These are phyloP conservation scores for Euphorbia celastroides DNA, from an alignment of 441 rosid genomes.

Conservation along the genomic window DNA sequence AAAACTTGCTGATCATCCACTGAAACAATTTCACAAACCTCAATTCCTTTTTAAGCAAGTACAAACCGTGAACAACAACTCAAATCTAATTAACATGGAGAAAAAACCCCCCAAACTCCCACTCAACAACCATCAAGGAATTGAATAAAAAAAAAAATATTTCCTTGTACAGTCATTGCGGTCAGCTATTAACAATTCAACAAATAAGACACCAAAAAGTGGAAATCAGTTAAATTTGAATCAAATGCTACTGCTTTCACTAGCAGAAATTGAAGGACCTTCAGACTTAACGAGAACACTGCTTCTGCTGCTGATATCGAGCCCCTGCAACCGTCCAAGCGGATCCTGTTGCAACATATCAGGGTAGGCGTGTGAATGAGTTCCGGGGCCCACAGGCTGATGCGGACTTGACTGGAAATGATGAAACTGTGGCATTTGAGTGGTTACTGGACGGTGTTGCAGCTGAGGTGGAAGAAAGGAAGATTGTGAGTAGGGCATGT, in stretches of 20 bases:
- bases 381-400: conserved; percentile 32
- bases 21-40: not conserved
- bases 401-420: conserved; percentile 40
- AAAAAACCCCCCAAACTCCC: conserved; percentile 14
- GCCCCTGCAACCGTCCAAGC: conserved; percentile 74
- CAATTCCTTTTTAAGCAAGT: not conserved
- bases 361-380: conserved; percentile 42
- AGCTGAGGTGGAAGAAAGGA: conserved; percentile 45
- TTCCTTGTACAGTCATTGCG: conserved; percentile 35
- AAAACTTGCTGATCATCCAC: conserved; percentile 5
- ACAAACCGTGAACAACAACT: conserved; percentile 3
- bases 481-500: conserved; percentile 45
- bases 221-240: conserved; percentile 18
- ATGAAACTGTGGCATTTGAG: conserved; percentile 59
- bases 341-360: conserved; percentile 65
- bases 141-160: conserved; percentile 26
- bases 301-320: conserved; percentile 64
- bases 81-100: conserved; percentile 9
- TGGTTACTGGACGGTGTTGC: conserved; percentile 35
- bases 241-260: conserved; percentile 77
- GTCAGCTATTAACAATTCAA: conserved; percentile 57
- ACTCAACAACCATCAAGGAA: conserved; percentile 26
- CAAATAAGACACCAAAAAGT: conserved; percentile 18
- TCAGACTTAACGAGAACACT: conserved; percentile 62
- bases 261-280: conserved; percentile 58